Percentiles rank a stretch among this genome's conserved stretches.
These are phyloP conservation scores for Scutellaria barbata DNA, from an alignment of 257 asterid species.

Conservation along the genomic window DNA sequence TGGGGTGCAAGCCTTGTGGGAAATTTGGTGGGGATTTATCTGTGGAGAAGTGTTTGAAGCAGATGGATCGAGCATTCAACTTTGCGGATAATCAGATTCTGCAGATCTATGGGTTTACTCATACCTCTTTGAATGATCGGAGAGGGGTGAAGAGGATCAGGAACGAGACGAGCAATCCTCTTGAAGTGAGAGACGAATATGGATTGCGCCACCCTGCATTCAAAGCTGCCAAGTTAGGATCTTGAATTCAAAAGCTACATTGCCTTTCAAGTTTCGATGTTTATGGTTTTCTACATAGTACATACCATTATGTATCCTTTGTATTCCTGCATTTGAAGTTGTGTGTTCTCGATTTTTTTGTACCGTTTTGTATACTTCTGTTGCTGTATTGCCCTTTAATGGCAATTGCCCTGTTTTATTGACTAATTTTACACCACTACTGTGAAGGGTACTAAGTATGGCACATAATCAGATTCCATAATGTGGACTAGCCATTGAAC, in stretches of 20 bases:
- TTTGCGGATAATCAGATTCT: constrained; percentile 86
- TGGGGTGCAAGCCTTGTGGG: constrained; percentile 98
- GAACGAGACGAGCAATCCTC: constrained; percentile 78
- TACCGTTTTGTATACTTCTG: no score
- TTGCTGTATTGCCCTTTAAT: no score
- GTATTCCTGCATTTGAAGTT: no score
- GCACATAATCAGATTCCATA: constrained; percentile 13
- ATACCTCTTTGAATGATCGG: constrained; percentile 61
- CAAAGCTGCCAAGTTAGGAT: constrained; percentile 57
- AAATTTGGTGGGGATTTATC: constrained; percentile 91
- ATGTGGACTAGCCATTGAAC: neutral
- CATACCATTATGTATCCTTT: no score
- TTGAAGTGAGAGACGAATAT: constrained; percentile 60
- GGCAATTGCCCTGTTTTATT: no score
- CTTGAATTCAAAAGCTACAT: no score
- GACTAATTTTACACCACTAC: neutral
- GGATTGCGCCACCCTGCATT: constrained; percentile 83
- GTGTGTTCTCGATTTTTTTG: no score
- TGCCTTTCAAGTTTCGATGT: no score
- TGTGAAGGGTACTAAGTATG: constrained; percentile 5
- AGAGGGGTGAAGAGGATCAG: constrained; percentile 67
- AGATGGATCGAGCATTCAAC: constrained; percentile 90
- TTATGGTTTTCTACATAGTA: no score
- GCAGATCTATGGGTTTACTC: constrained; percentile 84
- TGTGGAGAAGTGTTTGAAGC: constrained; percentile 90